Evolutionary conservation across 768 basidiomycete genomes (phyloP).

Genomic region (Kwoniella newhampshirensis): DNA sequence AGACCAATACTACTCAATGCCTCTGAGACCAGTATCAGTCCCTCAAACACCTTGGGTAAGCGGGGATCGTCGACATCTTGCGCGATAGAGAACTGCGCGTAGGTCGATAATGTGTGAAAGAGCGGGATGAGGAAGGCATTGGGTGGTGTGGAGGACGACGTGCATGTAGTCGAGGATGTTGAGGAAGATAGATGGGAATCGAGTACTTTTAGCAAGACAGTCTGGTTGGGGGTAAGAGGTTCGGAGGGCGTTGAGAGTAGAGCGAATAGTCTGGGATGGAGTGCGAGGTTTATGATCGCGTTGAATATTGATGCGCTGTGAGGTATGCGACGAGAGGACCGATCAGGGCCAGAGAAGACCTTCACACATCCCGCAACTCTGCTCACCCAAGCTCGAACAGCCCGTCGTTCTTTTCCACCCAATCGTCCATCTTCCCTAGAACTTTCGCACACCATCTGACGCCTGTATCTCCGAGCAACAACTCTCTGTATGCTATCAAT

Average conservation of each 20-base stretch:
- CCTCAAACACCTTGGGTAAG: constrained; percentile 75
- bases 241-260: constrained; percentile 66
- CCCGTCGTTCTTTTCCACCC: constrained; percentile 67
- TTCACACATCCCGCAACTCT: no score
- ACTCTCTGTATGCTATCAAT: constrained; percentile 13
- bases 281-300: constrained; percentile 63
- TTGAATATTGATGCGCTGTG: constrained; percentile 57
- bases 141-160: constrained; percentile 6
- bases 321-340: neutral
- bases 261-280: constrained; percentile 64
- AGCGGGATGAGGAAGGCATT: constrained; percentile 61
- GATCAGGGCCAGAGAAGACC: neutral
- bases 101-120: constrained; percentile 65
- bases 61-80: constrained; percentile 59
- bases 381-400: constrained; percentile 75
- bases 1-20: constrained; percentile 66
- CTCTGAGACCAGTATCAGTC: constrained; percentile 73
- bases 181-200: constrained; percentile 68
- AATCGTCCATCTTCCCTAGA: constrained; percentile 68
- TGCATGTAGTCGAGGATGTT: neutral
- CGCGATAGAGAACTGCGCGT: constrained; percentile 45
- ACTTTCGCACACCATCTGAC: constrained; percentile 65
- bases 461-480: constrained; percentile 25
- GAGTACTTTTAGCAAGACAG: constrained; percentile 78
- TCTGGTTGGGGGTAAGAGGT: constrained; percentile 78